A percentile compares a stretch with the other conserved stretches of the same genome.
These are phyloP conservation scores for Phytopythium litorale DNA, from an alignment of 352 stramenopile genomes.

Conservation along the genomic window DNA sequence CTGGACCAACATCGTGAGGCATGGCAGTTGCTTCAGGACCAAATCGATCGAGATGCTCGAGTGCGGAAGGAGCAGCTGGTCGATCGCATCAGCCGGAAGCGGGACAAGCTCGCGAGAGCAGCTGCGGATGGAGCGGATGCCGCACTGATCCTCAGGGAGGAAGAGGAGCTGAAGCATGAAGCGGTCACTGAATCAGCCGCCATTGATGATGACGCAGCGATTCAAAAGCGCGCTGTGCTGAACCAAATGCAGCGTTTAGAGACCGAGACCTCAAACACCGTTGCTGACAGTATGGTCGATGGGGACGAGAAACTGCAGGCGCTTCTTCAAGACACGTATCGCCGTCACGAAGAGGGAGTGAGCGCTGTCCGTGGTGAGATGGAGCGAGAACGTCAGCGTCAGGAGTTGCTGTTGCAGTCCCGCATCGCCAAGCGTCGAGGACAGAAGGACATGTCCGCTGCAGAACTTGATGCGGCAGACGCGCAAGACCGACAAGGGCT, in stretches of 20 bases:
- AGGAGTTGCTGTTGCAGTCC: constrained; percentile 24
- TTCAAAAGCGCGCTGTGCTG: constrained; percentile 10
- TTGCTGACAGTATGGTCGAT: constrained; percentile 13
- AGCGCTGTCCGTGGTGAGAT: constrained; percentile 12
- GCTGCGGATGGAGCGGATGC: constrained; percentile 5
- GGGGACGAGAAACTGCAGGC: constrained; percentile 17
- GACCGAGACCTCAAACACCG: constrained; percentile 8
- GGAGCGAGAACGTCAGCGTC: constrained; percentile 22
- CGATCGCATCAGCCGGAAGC: constrained; percentile 33
- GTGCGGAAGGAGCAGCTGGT: constrained; percentile 26
- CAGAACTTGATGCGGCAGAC: constrained; percentile 5
- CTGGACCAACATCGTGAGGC: constrained; percentile 30
- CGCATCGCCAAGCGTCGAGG: constrained; percentile 20
- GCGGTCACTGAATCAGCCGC: constrained; percentile 9
- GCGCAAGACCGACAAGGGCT: neutral
- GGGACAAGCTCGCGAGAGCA: constrained; percentile 8
- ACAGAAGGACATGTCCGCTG: neutral
- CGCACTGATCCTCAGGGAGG: neutral
- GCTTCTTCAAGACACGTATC: constrained; percentile 14
- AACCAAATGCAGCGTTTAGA: constrained; percentile 12
- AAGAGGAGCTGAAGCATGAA: constrained; percentile 15
- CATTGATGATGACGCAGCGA: constrained; percentile 17
- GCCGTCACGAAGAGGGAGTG: constrained; percentile 15
- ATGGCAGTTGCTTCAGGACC: constrained; percentile 21
- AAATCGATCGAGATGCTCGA: constrained; percentile 26